phyloP scores from a whole-genome alignment of 73 alveolate species.

The Tetrahymena borealis region DNA sequence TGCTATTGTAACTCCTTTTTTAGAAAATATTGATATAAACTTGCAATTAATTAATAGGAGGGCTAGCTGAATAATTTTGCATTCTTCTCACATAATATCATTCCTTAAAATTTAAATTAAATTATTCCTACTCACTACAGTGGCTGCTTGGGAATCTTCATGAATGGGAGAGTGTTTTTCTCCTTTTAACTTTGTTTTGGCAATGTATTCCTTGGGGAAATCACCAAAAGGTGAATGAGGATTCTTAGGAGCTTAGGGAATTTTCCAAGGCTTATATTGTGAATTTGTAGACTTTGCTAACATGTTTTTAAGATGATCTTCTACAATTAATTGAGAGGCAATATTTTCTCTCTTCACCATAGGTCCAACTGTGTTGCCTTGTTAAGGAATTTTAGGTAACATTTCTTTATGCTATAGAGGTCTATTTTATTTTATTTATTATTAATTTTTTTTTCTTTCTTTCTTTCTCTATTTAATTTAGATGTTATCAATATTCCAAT shows the following conservation, averaged over 20 bases:
- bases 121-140: constrained; percentile 14
- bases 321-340: constrained; percentile 41
- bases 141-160: constrained; percentile 29
- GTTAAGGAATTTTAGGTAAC: constrained; percentile 33
- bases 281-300: constrained; percentile 15
- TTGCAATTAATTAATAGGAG: too few species aligned
- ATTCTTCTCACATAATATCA: too few species aligned
- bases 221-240: constrained; percentile 98
- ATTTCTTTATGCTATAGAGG: constrained; percentile 2
- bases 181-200: constrained; percentile 24
- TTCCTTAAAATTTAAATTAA: not conserved
- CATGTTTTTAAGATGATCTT: constrained; percentile 39
- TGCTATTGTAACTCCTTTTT: not conserved
- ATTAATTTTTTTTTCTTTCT: too few species aligned
- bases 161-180: constrained; percentile 24
- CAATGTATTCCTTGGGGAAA: constrained; percentile 89
- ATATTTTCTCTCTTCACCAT: constrained; percentile 38
- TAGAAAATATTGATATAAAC: too few species aligned
- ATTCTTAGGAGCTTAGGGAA: constrained; percentile 51
- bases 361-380: constrained; percentile 12
- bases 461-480: not conserved
- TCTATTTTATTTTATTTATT: not conserved
- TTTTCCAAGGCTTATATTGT: constrained; percentile 43
- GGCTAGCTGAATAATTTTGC: too few species aligned
- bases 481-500: not conserved